A percentile compares a stretch with the other conserved stretches of the same genome.
phyloP scores from a whole-genome alignment of 192 early-diverging fungal species.

The Linnemannia exigua region DNA sequence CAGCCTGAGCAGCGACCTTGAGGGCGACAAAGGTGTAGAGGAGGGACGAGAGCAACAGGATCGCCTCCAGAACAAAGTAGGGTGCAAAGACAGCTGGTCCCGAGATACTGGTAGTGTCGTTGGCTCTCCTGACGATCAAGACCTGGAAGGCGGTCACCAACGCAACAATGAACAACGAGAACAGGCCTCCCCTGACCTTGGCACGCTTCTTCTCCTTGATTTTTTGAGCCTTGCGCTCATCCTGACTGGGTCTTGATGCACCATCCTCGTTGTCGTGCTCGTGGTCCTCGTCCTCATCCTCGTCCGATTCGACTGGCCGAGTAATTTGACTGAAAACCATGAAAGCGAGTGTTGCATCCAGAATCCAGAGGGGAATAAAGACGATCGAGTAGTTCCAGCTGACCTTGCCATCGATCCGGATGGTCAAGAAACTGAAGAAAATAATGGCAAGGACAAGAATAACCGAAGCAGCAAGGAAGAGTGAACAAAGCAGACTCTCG shows the following conservation, averaged over 20 bases:
- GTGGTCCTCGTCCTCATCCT: conserved; percentile 61
- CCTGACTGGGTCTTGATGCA: conserved; percentile 54
- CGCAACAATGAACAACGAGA: conserved; percentile 69
- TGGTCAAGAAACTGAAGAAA: conserved; percentile 87
- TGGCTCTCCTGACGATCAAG: conserved; percentile 78
- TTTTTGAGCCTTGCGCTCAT: conserved; percentile 59
- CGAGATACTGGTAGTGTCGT: conserved; percentile 72
- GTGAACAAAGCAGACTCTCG: conserved; percentile 71
- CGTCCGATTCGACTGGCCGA: conserved; percentile 52
- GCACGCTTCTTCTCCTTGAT: conserved; percentile 39
- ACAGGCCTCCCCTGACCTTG: conserved; percentile 30
- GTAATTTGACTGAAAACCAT: conserved; percentile 42
- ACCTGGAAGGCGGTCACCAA: conserved; percentile 83
- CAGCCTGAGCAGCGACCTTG: conserved; percentile 17
- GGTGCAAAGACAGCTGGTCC: conserved; percentile 83
- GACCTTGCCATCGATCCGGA: conserved; percentile 78
- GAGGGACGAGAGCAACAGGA: conserved; percentile 68
- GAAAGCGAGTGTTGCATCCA: conserved; percentile 67
- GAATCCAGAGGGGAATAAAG: conserved; percentile 87
- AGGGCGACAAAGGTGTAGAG: conserved; percentile 55
- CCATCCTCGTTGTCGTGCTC: conserved; percentile 64
- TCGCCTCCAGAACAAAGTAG: conserved; percentile 85
- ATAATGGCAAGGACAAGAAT: conserved; percentile 77
- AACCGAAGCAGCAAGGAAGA: conserved; percentile 68
- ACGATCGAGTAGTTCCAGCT: conserved; percentile 81